Conservation (phyloP, 352 stramenopile species). For the Globisporangium nagaii region DNA sequence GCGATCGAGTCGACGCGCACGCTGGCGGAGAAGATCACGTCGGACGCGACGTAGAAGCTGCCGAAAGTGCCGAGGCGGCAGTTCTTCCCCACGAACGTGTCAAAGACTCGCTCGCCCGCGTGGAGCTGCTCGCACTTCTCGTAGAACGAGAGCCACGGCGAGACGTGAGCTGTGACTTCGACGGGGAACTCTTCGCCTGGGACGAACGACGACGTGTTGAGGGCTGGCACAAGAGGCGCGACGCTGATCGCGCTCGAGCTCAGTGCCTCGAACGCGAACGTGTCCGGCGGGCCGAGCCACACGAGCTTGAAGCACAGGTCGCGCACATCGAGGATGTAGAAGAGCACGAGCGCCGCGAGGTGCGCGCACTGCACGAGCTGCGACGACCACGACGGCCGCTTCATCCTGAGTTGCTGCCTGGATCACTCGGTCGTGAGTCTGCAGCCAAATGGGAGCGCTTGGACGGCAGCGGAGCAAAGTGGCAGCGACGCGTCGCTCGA, state of each 20-base stretch:
- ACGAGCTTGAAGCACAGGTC: constrained; percentile 27
- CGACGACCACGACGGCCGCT: constrained; percentile 1
- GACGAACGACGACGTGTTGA: constrained; percentile 12
- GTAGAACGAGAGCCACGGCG: constrained; percentile 28
- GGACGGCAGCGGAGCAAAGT: no score
- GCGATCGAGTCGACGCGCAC: constrained; percentile 44
- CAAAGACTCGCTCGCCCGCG: constrained; percentile 2
- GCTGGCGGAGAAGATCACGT: constrained; percentile 36
- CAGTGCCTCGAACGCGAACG: constrained; percentile 17
- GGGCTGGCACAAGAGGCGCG: constrained; percentile 9
- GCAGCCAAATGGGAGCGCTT: no score
- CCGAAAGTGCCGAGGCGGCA: constrained; percentile 17
- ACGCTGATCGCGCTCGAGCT: constrained; percentile 3
- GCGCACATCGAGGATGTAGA: constrained; percentile 27
- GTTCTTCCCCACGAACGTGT: constrained; percentile 14
- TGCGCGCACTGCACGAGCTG: constrained; percentile 14
- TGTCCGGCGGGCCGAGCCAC: constrained; percentile 22
- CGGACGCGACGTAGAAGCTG: constrained; percentile 8
- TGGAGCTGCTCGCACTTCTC: constrained; percentile 21
- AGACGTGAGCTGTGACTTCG: neutral
- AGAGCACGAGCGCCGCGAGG: constrained; percentile 17
- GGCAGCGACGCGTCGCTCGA: no score
- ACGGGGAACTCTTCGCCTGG: constrained; percentile 12
- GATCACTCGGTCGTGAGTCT: no score
- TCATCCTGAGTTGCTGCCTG: neutral